Base-by-base conservation (phyloP, 208 protist species). In the Wallacemonas rigidus region DNA sequence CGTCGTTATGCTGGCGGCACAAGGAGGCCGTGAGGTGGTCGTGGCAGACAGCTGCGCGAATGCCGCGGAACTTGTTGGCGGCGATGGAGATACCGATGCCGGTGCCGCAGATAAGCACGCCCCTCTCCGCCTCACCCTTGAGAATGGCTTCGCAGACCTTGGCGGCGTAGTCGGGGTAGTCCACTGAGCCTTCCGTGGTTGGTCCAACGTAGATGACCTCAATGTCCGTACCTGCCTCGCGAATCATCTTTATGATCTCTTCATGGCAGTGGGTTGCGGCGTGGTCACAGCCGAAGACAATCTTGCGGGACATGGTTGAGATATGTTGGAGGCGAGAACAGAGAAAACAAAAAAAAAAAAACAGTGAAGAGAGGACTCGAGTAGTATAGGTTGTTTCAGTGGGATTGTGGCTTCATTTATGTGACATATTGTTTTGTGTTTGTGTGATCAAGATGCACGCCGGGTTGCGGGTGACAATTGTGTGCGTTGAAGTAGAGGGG, bases 11-110 rank as follows among this genome's bases (percentile, higher is more conserved):
- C 57, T 82, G 62, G 40, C 97, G 85, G 44, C 71, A 69, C 69
- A 98, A 85, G 40, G 75, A 63, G 1, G 96, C 93, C 15, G 92
- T 98, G 81, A 92, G 91, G 71, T 93, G 81, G 72, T 98, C 93
- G 84, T 98, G 86, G 83, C 93, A 98, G 44, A 99, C 82, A 14
- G 94, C 97, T 0, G 94, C 95, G 11, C 97, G 87, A 70, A 98
- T 91, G 44, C 95, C 96, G 12, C 70, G 54, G 53, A 94, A 72
- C 76, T 99, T 99, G 83, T 98, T 99, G 4, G 95, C 95, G 8
- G 97, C 96, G 56, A 99, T 98, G 48, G 76, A 89, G 75, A 99
- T 98, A 40, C 97, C 97, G 63, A 98, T 98, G 47, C 97, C 97
- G 38, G 89, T 98, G 60, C 97, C 96, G 74, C 97, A 99, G 4